Evolutionary conservation across 169 alveolate genomes (phyloP), one percentile per base, ranked within the genome.

Genomic region (Miamiensis avidus): DNA sequence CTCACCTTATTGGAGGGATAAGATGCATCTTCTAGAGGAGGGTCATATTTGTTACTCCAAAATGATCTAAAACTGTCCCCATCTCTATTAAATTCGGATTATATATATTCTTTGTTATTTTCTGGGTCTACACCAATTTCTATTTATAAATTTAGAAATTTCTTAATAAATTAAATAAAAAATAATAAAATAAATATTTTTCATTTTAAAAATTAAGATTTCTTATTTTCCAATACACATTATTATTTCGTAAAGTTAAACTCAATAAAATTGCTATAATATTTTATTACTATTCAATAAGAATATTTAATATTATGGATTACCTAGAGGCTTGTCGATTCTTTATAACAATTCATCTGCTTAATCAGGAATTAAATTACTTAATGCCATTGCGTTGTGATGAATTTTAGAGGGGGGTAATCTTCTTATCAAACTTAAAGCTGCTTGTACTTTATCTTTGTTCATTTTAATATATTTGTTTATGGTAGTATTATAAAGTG

Each of bases 41-140:
- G 98, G 83, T 89, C 85, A 65, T 95, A 95, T 34, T 89, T 31
- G 85, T 93, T 95, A 0, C 92, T 65, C 73, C 69, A 79, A 34
- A 96, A 96, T 30, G 96, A 93, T 82, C 98, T 74, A 81, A 91
- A 95, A 65, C 93, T 83, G 69, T 94, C 96, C 28, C 97, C 98
- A 81, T 93, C 98, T 76, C 97, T 82, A 79, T 95, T 95, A 82
- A 85, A 94, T 82, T 95, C 97, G 16, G 95, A 92, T 31, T 82
- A 76, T 26, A 90, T 84, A 77, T 65, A 88, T 49, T 82, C 82
- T 25, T 32, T 33, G 16, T 76, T 30, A 31, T 88, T 82, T 0
- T 31, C 34, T 27, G 69, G 29, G 82, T 88, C 82, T 64, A 34
- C 30, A 15, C 78, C 82, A 31, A 88, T 31, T 31, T 75, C 78